Evolutionary conservation across 1,139 yeast species (phyloP).

Genomic region (Hyphopichia khmerensis): DNA sequence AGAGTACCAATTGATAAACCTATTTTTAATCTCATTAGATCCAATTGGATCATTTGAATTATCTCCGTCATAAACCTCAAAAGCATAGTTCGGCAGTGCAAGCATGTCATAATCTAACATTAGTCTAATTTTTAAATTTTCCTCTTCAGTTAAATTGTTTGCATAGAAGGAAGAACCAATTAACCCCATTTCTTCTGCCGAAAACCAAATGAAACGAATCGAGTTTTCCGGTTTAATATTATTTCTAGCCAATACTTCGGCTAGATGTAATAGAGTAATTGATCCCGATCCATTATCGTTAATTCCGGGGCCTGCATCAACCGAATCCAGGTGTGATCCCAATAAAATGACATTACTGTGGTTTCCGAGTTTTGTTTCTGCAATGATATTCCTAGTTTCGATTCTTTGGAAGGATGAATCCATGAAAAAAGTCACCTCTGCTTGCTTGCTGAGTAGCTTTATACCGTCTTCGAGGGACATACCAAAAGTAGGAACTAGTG

Average conservation of each 20-base stretch:
- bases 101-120: conserved; percentile 21
- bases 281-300: conserved; percentile 6
- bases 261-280: conserved; percentile 4
- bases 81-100: conserved; percentile 19
- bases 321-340: conserved; percentile 7
- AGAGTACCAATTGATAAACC: not conserved
- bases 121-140: conserved; percentile 14
- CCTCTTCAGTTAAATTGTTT: conserved; percentile 10
- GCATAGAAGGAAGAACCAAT: conserved; percentile 18
- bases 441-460: not conserved
- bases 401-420: conserved; percentile 1
- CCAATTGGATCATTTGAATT: conserved; percentile 7
- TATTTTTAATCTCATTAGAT: conserved; percentile 2
- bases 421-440: not conserved
- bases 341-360: conserved; percentile 5
- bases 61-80: conserved; percentile 17
- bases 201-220: conserved; percentile 19
- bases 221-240: conserved; percentile 12
- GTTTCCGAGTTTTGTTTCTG: conserved; percentile 4
- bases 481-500: conserved; percentile 4
- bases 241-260: not conserved
- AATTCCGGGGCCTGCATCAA: conserved; percentile 6
- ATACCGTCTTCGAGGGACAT: not conserved
- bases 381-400: conserved; percentile 3
- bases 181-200: conserved; percentile 19